phyloP scores from a whole-genome alignment of 2,329 filamentous ascomycete species.

The Trichoderma koningiopsis region DNA sequence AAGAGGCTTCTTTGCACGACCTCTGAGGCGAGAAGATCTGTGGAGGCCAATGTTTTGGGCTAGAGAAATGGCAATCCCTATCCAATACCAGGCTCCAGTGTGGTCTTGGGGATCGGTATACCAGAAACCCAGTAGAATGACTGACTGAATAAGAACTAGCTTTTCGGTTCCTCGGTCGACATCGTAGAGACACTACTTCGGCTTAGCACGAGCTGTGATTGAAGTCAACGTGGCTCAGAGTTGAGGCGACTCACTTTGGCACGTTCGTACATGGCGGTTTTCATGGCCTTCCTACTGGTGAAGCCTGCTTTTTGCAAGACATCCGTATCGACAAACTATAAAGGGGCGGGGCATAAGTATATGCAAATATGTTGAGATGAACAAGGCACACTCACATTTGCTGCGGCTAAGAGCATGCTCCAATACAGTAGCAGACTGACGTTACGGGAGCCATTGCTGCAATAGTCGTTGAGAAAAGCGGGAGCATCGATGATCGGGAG shows the following conservation, averaged over 20 bases:
- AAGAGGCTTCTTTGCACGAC: not conserved
- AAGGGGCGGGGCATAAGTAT: not conserved
- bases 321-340: slow-evolving; percentile 10
- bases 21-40: not conserved
- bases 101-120: slow-evolving; percentile 11
- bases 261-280: slow-evolving; percentile 13
- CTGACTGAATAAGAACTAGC: slow-evolving; percentile 13
- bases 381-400: not conserved
- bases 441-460: slow-evolving; percentile 7
- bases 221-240: too few species aligned
- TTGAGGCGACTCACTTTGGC: not conserved
- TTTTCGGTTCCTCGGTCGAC: slow-evolving; percentile 14
- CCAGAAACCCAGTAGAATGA: slow-evolving; percentile 11
- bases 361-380: not conserved
- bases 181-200: slow-evolving; percentile 3
- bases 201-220: not conserved
- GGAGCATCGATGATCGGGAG: slow-evolving; percentile 6
- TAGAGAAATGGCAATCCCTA: slow-evolving; percentile 16
- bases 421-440: slow-evolving; percentile 2
- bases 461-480: slow-evolving; percentile 9
- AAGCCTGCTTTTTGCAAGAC: slow-evolving; percentile 6
- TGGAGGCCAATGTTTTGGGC: slow-evolving; percentile 13
- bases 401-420: slow-evolving; percentile 10
- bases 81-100: slow-evolving; percentile 7
- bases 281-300: slow-evolving; percentile 9